Percentiles rank a stretch among this genome's conserved stretches.
Evolutionary conservation across 306 rosid genomes (phyloP).

Genomic region (Citrullus amarus): DNA sequence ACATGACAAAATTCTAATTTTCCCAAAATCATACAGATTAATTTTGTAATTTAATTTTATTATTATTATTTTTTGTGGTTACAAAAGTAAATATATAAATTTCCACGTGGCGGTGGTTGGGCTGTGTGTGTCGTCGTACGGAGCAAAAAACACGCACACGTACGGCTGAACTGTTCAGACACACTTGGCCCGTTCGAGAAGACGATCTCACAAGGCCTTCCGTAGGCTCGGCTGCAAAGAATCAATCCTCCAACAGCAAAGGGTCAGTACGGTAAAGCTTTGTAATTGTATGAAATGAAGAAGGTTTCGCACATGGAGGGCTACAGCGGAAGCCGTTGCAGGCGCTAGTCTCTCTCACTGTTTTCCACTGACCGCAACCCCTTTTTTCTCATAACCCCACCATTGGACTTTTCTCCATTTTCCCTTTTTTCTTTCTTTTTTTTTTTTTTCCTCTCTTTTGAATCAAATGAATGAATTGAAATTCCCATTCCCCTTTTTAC

Average conservation of each 20-base stretch:
- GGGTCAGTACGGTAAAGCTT: neutral
- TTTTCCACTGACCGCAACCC: slow-evolving; percentile 4
- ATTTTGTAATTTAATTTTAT: too few species aligned
- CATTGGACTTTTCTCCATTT: neutral
- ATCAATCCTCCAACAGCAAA: neutral
- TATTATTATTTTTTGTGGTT: too few species aligned
- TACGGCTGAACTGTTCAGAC: neutral
- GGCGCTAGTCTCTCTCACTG: neutral
- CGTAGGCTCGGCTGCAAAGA: neutral
- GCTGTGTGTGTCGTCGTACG: neutral
- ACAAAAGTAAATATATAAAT: too few species aligned
- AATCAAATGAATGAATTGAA: neutral
- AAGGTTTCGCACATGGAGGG: neutral
- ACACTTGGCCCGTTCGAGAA: neutral
- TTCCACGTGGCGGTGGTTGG: too few species aligned
- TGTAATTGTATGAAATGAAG: neutral
- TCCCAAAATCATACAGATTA: too few species aligned
- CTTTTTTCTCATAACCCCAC: neutral
- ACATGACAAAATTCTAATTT: too few species aligned
- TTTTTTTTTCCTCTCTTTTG: neutral
- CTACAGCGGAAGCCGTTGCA: neutral
- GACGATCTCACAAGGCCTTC: neutral
- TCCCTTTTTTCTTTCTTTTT: neutral
- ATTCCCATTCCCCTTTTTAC: neutral
- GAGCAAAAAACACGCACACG: neutral